A percentile compares a stretch with the other conserved stretches of the same genome.
Conservation (phyloP, 2,329 filamentous ascomycete genomes). For the Fusarium mundagurra region DNA sequence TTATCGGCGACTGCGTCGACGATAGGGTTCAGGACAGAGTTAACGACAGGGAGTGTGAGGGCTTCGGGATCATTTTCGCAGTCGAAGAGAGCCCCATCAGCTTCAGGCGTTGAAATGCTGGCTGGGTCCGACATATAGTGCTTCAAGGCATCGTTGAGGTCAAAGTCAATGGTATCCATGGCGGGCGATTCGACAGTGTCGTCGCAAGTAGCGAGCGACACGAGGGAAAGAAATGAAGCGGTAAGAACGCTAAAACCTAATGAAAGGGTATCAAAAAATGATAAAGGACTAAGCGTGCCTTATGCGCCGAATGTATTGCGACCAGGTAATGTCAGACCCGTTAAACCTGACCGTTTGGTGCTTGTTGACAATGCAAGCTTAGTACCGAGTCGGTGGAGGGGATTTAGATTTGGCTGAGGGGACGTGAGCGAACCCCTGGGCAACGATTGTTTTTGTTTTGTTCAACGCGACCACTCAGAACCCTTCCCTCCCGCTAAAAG, state of each 20-base stretch:
- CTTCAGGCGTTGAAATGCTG: conserved; percentile 85
- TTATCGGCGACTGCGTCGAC: conserved; percentile 92
- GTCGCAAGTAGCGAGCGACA: conserved; percentile 29
- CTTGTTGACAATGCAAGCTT: conserved; percentile 21
- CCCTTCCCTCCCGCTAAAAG: conserved; percentile 40
- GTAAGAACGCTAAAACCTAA: conserved; percentile 5
- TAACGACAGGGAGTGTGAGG: conserved; percentile 80
- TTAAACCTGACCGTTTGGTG: conserved; percentile 31
- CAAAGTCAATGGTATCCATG: conserved; percentile 85
- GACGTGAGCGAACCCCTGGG: conserved; percentile 26
- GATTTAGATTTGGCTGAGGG: conserved; percentile 29
- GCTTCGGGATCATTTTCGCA: conserved; percentile 92
- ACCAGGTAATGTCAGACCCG: conserved; percentile 14
- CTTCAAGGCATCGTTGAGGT: conserved; percentile 97
- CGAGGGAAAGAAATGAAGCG: conserved; percentile 14
- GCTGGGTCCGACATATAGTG: conserved; percentile 94
- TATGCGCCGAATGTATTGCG: conserved; percentile 1
- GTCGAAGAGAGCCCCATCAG: conserved; percentile 82
- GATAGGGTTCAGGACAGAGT: conserved; percentile 88
- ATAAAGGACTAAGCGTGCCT: not conserved
- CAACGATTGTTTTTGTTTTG: conserved; percentile 51
- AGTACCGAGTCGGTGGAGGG: conserved; percentile 20
- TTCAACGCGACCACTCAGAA: conserved; percentile 40
- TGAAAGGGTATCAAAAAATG: conserved; percentile 27
- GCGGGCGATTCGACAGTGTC: conserved; percentile 42